These are phyloP conservation scores for Colletotrichum chrysophilum DNA, from an alignment of 2,329 filamentous ascomycete genomes.

Conservation along the genomic window DNA sequence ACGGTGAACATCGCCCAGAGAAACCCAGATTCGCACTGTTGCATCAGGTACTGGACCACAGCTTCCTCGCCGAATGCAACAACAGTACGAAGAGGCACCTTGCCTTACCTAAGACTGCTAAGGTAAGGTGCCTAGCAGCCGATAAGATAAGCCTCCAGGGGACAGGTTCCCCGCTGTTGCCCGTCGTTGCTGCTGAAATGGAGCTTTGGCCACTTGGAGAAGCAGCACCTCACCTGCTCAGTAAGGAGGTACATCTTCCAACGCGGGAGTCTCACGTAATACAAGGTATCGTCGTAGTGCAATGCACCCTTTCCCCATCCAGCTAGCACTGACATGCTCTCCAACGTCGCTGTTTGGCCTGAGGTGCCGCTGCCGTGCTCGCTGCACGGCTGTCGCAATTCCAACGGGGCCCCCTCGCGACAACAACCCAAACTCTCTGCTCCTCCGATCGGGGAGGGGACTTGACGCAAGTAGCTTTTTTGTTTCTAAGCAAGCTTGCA, in stretches of 20 bases:
- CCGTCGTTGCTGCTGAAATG: background rate
- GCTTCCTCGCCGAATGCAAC: conserved; percentile 12
- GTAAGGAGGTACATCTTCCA: background rate
- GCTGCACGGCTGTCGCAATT: conserved; percentile 17
- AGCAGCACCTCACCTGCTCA: no score
- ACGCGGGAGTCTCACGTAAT: background rate
- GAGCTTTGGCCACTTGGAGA: background rate
- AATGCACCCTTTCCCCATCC: background rate
- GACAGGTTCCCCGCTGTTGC: background rate
- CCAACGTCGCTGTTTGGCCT: background rate
- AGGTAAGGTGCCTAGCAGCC: background rate
- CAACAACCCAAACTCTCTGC: conserved; percentile 1
- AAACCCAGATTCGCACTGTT: background rate
- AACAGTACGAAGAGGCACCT: background rate
- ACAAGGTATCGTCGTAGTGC: background rate
- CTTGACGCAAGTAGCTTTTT: background rate
- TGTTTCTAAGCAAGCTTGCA: background rate
- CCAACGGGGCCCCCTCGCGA: conserved; percentile 3
- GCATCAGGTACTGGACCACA: background rate
- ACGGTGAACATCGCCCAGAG: background rate
- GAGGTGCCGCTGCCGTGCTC: background rate
- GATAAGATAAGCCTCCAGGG: background rate
- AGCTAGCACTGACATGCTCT: conserved; percentile 1
- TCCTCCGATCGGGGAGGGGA: background rate
- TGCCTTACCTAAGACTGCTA: background rate